Evolutionary conservation across 805 yeast genomes (phyloP), one percentile per base, ranked within the genome.

Genomic region (Pichia rugopelliculosa): DNA sequence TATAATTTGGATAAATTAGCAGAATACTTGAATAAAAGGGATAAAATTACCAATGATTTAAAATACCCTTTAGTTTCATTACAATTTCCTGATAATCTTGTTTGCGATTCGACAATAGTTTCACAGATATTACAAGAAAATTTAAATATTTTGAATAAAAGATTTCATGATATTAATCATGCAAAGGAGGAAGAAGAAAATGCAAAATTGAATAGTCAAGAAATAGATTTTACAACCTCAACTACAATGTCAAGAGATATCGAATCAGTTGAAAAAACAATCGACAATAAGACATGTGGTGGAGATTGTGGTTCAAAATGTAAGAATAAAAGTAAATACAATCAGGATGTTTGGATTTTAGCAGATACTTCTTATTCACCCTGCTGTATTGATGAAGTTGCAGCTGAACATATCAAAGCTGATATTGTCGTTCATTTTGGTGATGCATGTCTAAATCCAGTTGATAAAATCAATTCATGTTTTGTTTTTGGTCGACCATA

Each of bases 281-380:
- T 56, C 4, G 66, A 62, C 46, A 61, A 59, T 15, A 65, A 62
- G 33, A 25, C 59, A 21, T 61, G 61, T 38, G 54, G 58, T 1
- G 64, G 65, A 5, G 39, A 51, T 2, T 61, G 65, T 49, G 66
- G 67, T 6, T 56, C 50, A 9, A 55, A 60, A 23, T 59, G 64
- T 54, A 50, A 55, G 52, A 50, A 56, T 20, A 44, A 50, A 36
- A 53, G 50, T 15, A 52, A 46, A 25, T 38, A 45, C 11, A 42
- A 53, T 36, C 60, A 60, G 54, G 68, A 74, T 43, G 74, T 84
- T 11, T 91, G 91, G 86, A 77, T 91, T 17, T 68, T 93, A 34
- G 99, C 98, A 0, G 99, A 93, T 60, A 91, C 99, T 0, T 88
- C 97, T 0, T 93, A 93, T 59, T 87, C 96, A 25, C 74, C 96